Conservation (phyloP, 768 basidiomycete species). For the Lentinula raphanica region DNA sequence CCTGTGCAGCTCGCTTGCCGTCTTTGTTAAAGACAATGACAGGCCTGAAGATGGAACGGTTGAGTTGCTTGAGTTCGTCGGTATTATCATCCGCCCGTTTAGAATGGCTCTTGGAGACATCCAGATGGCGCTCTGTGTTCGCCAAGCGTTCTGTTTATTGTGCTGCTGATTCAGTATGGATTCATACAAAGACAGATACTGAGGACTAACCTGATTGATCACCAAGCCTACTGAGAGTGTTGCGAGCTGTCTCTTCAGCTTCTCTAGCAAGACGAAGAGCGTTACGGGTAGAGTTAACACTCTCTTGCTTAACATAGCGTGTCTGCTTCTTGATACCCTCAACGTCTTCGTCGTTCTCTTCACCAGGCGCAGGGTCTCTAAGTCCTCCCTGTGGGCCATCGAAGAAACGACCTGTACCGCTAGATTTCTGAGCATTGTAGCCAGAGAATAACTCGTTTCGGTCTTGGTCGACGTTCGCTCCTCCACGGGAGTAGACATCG, state of each 20-base stretch:
- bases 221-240: constrained; percentile 77
- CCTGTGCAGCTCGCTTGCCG: constrained; percentile 80
- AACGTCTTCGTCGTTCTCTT: constrained; percentile 81
- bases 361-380: constrained; percentile 48
- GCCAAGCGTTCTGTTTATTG: constrained; percentile 67
- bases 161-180: background rate
- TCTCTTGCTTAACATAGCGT: constrained; percentile 85
- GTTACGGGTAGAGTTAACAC: constrained; percentile 83
- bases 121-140: constrained; percentile 92
- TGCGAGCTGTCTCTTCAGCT: constrained; percentile 91
- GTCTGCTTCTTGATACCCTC: constrained; percentile 96
- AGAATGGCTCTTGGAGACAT: constrained; percentile 86
- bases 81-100: constrained; percentile 84
- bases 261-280: constrained; percentile 91
- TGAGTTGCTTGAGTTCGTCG: constrained; percentile 89
- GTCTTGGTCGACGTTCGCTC: constrained; percentile 55
- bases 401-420: constrained; percentile 61
- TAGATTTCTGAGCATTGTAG: constrained; percentile 50
- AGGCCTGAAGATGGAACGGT: constrained; percentile 91
- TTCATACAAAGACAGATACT: background rate
- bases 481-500: constrained; percentile 63
- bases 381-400: constrained; percentile 48
- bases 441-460: constrained; percentile 74
- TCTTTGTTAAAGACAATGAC: constrained; percentile 93
- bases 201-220: constrained; percentile 80